Evolutionary conservation across 192 early-diverging fungal species (phyloP).

Genomic region (Coemansia sp.): DNA sequence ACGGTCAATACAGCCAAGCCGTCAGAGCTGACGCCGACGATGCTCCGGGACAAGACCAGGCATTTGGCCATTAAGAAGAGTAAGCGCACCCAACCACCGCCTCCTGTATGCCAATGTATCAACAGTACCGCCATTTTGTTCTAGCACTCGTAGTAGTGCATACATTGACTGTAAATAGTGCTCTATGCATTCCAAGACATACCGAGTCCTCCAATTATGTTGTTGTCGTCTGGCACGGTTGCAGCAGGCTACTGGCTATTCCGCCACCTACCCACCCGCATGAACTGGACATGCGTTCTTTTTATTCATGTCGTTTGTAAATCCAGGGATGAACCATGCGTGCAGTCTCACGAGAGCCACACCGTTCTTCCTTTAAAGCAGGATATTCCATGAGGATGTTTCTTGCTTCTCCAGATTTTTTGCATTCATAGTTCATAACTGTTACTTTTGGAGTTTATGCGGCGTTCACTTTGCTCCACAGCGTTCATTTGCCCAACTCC

Average conservation of each 20-base stretch:
- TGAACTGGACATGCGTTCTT: background rate
- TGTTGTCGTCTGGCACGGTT: background rate
- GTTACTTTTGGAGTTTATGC: background rate
- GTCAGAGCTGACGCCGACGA: slow-evolving; percentile 37
- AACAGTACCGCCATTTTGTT: background rate
- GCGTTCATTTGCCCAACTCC: slow-evolving; percentile 1
- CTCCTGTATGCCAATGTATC: background rate
- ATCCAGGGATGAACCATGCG: slow-evolving; percentile 1
- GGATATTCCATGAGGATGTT: slow-evolving; percentile 1
- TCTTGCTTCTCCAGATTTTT: slow-evolving; percentile 9
- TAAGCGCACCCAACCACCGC: slow-evolving; percentile 14
- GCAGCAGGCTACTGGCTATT: background rate
- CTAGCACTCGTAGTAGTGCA: background rate
- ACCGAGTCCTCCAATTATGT: background rate
- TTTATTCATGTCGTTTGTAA: background rate
- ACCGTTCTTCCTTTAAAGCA: background rate
- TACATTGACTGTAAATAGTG: background rate
- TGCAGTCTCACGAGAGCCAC: background rate
- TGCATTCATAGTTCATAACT: background rate
- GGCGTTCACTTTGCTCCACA: background rate
- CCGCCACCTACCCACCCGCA: background rate
- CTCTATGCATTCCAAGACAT: background rate
- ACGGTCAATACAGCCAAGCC: slow-evolving; percentile 49
- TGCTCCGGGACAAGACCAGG: slow-evolving; percentile 47
- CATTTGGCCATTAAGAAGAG: slow-evolving; percentile 44